Conservation (phyloP, 139 green algal genomes). For the Coccomyxa sp. region DNA sequence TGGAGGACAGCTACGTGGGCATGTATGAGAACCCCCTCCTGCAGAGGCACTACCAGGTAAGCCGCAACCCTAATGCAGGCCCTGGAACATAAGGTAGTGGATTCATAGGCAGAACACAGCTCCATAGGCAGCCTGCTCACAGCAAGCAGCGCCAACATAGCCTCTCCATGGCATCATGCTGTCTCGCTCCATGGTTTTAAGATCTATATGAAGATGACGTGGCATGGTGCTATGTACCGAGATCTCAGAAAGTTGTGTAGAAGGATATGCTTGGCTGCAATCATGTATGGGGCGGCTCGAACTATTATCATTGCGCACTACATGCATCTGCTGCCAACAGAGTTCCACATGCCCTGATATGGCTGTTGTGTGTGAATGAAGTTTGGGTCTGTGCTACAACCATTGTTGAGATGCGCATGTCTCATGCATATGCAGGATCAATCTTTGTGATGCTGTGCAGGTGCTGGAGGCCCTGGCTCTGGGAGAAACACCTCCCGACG, state of each 20-base stretch:
- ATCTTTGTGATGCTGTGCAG: not conserved
- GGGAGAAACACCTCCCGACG: slow-evolving; percentile 9
- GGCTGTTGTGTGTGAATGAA: not conserved
- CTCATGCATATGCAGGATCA: not conserved
- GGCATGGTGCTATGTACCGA: too few species aligned
- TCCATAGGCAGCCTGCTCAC: not conserved
- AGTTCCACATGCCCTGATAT: not conserved
- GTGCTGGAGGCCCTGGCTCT: slow-evolving; percentile 31
- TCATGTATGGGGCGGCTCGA: not conserved
- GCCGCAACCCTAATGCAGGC: not conserved
- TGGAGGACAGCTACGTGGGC: slow-evolving; percentile 20
- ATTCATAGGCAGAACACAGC: not conserved
- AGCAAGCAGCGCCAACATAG: not conserved
- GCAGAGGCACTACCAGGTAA: slow-evolving; percentile 41
- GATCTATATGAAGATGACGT: not conserved
- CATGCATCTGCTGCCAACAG: not conserved
- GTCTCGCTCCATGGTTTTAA: not conserved
- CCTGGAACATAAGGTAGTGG: not conserved
- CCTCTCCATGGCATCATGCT: not conserved
- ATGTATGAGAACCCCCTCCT: slow-evolving; percentile 27
- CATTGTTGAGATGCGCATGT: not conserved
- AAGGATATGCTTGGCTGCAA: too few species aligned
- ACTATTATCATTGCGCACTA: not conserved
- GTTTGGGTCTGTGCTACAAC: not conserved
- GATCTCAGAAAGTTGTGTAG: too few species aligned